A percentile compares a stretch with the other conserved stretches of the same genome.
These are phyloP conservation scores for Rhipidocladum racemiflorum DNA, from an alignment of 176 grass and related monocot genomes.

Conservation along the genomic window DNA sequence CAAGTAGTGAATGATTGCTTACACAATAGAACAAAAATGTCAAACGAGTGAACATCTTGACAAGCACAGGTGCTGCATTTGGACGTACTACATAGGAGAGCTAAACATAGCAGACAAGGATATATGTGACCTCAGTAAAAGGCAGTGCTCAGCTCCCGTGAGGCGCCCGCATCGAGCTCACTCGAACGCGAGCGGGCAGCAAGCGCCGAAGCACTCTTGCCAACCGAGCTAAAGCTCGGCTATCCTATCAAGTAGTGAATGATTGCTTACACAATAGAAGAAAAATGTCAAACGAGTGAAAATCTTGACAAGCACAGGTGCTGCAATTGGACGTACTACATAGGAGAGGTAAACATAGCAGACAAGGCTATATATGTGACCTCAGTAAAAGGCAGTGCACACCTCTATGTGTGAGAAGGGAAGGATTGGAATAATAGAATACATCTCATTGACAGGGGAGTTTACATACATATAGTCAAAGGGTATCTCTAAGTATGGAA, in stretches of 20 bases:
- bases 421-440: too few species aligned
- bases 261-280: not conserved
- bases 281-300: not conserved
- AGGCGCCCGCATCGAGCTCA: too few species aligned
- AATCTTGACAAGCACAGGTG: not conserved
- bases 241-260: too few species aligned
- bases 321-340: not conserved
- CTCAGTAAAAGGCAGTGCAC: not conserved
- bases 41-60: not conserved
- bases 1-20: not conserved
- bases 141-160: not conserved
- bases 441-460: too few species aligned
- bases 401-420: too few species aligned
- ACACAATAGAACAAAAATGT: not conserved
- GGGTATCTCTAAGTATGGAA: too few species aligned
- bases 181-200: too few species aligned
- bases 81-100: not conserved
- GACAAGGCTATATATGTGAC: not conserved
- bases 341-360: not conserved
- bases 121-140: not conserved
- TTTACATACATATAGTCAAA: too few species aligned
- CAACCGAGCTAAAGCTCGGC: too few species aligned
- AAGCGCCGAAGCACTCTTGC: too few species aligned
- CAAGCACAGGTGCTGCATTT: not conserved
- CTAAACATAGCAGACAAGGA: not conserved